Evolutionary conservation across 2,329 filamentous ascomycete species (phyloP), one percentile per base, ranked within the genome.

Genomic region (Penicillium sp.): DNA sequence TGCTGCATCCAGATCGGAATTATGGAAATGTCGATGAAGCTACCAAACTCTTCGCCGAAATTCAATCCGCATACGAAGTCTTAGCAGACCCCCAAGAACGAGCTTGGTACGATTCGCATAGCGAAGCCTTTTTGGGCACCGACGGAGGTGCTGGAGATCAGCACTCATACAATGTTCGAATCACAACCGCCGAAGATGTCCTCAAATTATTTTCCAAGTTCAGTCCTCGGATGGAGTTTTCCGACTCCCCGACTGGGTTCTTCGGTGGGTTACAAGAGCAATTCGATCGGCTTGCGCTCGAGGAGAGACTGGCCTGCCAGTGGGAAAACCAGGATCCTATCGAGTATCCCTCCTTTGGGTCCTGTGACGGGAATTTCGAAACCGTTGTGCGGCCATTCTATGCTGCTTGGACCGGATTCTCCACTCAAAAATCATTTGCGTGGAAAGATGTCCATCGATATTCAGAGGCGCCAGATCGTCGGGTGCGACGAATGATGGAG

Each of bases 91-190:
- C 92, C 10, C 93, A 99, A 71, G 94, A 99, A 73, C 86, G 94
- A 64, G 89, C 92, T 31, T 99, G 94, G 94, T 99, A 99, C 77
- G 93, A 99, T 75, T 92, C 92, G 2, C 94, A 99, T 70, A 88
- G 91, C 57, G 87, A 92, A 63, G 86, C 89, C 47, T 95, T 97
- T 58, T 77, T 97, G 58, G 83, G 84, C 29, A 88, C 87, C 38
- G 81, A 84, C 54, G 84, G 73, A 43, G 67, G 63, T 9, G 66
- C 67, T 9, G 67, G 69, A 44, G 81, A 79, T 34, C 79, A 84
- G 51, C 86, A 85, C 62, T 86, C 88, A 43, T 77, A 87, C 62
- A 87, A 91, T 68, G 82, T 91, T 58, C 85, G 84, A 48, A 80
- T 95, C 59, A 96, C 91, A 7, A 91, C 89, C 2, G 83, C 90